Conservation (phyloP, 495 filamentous ascomycete genomes). For the Annulohypoxylon nitens region DNA sequence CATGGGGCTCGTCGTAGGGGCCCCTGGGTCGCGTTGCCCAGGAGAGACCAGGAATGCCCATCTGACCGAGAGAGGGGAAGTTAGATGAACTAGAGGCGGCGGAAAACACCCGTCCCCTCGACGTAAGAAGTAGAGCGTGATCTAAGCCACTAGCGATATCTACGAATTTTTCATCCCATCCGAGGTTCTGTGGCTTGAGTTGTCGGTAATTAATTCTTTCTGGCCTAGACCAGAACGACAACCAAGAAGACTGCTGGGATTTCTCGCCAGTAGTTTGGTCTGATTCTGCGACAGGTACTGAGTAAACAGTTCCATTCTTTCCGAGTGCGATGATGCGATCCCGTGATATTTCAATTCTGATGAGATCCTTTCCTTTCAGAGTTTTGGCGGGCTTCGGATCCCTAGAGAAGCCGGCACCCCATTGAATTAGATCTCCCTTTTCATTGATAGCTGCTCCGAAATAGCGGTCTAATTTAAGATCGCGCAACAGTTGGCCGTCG, state of each 20-base stretch:
- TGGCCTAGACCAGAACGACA: conserved; percentile 79
- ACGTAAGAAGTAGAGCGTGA: conserved; percentile 88
- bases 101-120: conserved; percentile 85
- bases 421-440: conserved; percentile 90
- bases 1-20: conserved; percentile 82
- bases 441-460: conserved; percentile 92
- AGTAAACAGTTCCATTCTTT: conserved; percentile 85
- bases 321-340: conserved; percentile 87
- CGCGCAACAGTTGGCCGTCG: conserved; percentile 84
- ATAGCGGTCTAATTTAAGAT: conserved; percentile 85
- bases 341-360: conserved; percentile 76
- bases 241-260: conserved; percentile 68
- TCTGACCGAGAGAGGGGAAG: conserved; percentile 86
- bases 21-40: conserved; percentile 84
- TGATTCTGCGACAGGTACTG: conserved; percentile 78
- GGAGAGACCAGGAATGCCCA: conserved; percentile 84
- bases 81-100: conserved; percentile 80
- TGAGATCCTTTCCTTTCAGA: conserved; percentile 83
- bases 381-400: conserved; percentile 72
- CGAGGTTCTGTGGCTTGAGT: conserved; percentile 74
- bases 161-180: conserved; percentile 79
- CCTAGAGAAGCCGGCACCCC: conserved; percentile 81
- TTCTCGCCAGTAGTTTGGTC: conserved; percentile 77
- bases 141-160: conserved; percentile 82
- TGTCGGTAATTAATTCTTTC: conserved; percentile 71